Base-by-base conservation (phyloP, 805 yeast genomes). In the Blastobotrys parvus region DNA sequence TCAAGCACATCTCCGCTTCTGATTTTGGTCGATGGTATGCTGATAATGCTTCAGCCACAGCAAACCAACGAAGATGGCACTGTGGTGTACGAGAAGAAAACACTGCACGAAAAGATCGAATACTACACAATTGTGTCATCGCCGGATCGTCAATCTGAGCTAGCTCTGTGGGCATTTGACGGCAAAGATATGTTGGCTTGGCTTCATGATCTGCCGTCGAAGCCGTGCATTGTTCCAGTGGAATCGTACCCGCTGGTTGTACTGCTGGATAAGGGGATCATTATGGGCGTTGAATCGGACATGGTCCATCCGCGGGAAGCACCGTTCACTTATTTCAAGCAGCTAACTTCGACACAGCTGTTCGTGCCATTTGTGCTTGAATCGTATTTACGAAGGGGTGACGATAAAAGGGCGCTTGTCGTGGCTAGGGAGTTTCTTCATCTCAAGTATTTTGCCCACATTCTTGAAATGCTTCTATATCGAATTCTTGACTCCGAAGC, bases 211-310 rank as follows among this genome's bases (percentile, higher is more conserved):
- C 7, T 39, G 22, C 23, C 33, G 22, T 19, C 21, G 10, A 16
- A 33, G 20, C 59, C 54, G 1, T 49, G 55, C 29, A 35, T 45
- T 6, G 53, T 62, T 3, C 65, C 45, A 44, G 54, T 68, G n/a
- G 72, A 69, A 23, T 62, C 71, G n/a, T 75, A 74, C 52, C 80
- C 80, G 0, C 56, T 75, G 18, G 68, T 74, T 3, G 60, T 71
- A 27, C 59, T 72, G 29, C 48, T 62, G n/a, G 65, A 63, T 29
- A 71, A 74, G 44, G 78, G 77, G 27, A 59, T 72, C 39, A 58
- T 74, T 5, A 62, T 71, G 41, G 75, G 78, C 3, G 55, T 73
- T n/a, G 78, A 74, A 42, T 57, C 72, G 7, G 76, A 72, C 43
- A 51, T 63, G 8, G 53, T 64, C 11, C 51, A 53, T 11, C 53